phyloP scores from a whole-genome alignment of 2,329 filamentous ascomycete species.

The Fusarium protoensiforme region DNA sequence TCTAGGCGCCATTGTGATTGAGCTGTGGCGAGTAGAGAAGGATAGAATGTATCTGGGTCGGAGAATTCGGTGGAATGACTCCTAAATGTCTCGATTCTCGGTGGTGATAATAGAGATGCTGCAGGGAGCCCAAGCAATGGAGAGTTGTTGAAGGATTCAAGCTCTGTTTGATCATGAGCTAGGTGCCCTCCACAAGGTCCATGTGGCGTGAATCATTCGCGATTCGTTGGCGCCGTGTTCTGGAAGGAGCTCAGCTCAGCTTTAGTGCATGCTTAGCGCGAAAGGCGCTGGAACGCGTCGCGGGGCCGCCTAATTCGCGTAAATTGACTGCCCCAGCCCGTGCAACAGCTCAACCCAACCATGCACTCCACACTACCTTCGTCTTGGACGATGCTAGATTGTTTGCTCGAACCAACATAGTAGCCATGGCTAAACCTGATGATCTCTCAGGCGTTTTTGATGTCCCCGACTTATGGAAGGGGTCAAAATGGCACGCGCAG shows the following conservation, averaged over 20 bases:
- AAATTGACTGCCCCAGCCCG: conserved; percentile 13
- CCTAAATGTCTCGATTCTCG: not conserved
- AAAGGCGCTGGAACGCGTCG: conserved; percentile 32
- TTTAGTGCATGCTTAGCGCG: conserved; percentile 17
- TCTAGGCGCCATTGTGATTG: conserved; percentile 70
- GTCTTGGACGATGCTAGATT: conserved; percentile 20
- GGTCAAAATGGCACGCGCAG: conserved; percentile 61
- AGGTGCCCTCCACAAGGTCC: not conserved
- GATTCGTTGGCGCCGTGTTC: not conserved
- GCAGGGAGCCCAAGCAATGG: not conserved
- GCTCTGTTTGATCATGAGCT: conserved; percentile 7
- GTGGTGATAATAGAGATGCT: not conserved
- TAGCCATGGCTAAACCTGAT: conserved; percentile 51
- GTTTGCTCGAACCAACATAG: not conserved
- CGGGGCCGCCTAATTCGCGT: conserved; percentile 27
- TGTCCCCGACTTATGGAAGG: conserved; percentile 69
- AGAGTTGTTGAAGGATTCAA: conserved; percentile 10
- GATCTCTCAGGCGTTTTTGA: conserved; percentile 68
- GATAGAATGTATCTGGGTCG: not conserved
- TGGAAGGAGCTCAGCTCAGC: not conserved
- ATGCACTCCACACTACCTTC: not conserved
- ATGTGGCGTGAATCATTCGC: conserved; percentile 30
- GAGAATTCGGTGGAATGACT: not conserved
- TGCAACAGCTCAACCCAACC: conserved; percentile 6
- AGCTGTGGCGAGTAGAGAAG: not conserved